Percentiles rank a stretch among this genome's conserved stretches.
phyloP scores from a whole-genome alignment of 345 rosid species.

The Toxicodendron radicans region DNA sequence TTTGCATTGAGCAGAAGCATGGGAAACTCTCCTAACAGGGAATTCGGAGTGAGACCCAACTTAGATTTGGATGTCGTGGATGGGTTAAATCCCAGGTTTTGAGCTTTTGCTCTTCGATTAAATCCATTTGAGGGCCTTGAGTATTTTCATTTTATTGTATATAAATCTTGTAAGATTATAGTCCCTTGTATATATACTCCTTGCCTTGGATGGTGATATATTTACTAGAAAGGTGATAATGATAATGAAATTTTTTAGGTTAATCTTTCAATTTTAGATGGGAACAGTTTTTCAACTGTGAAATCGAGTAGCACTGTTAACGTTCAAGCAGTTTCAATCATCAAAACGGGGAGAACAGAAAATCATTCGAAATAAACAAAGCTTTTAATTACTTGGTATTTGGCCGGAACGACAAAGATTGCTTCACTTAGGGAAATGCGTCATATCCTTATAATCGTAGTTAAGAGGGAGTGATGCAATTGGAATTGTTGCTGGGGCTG shows the following conservation, averaged over 20 bases:
- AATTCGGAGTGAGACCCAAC: not conserved
- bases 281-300: not conserved
- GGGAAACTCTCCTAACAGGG: constrained; percentile 61
- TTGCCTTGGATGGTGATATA: not conserved
- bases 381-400: not conserved
- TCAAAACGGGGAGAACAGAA: not conserved
- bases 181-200: constrained; percentile 10
- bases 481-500: too few relatives aligned
- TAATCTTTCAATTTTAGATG: not conserved
- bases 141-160: constrained; percentile 14
- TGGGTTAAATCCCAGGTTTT: constrained; percentile 41
- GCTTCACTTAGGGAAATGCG: too few relatives aligned
- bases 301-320: not conserved
- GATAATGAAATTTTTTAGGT: not conserved
- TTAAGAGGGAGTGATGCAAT: too few relatives aligned
- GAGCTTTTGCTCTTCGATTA: constrained; percentile 18
- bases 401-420: too few relatives aligned
- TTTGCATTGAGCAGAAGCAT: constrained; percentile 61
- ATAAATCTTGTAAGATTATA: not conserved
- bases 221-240: not conserved
- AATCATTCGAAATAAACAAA: not conserved
- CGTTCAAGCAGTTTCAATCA: not conserved
- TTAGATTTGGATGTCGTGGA: constrained; percentile 51
- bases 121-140: not conserved
- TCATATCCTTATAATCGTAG: too few relatives aligned